Conservation (phyloP, 1,139 yeast species). For the Nadsonia commutata region DNA sequence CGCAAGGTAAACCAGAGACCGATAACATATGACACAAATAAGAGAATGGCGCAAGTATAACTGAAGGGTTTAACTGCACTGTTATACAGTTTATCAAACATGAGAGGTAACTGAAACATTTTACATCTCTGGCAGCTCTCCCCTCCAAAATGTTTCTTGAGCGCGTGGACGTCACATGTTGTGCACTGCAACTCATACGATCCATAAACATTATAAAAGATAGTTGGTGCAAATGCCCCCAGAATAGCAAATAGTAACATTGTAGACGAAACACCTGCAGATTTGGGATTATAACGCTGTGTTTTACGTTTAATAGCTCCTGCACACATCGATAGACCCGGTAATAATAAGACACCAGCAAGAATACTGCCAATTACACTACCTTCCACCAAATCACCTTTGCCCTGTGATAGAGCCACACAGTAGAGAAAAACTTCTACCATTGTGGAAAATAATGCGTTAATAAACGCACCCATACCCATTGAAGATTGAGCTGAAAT, state of each 20-base stretch:
- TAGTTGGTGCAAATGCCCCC: slow-evolving; percentile 87
- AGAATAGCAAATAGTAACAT: slow-evolving; percentile 85
- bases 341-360: slow-evolving; percentile 82
- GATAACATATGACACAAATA: slow-evolving; percentile 72
- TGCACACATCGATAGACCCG: slow-evolving; percentile 94
- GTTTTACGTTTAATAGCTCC: slow-evolving; percentile 88
- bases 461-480: slow-evolving; percentile 99
- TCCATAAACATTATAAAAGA: slow-evolving; percentile 83
- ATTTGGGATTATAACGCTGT: slow-evolving; percentile 85
- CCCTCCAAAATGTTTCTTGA: slow-evolving; percentile 4
- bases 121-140: slow-evolving; percentile 55
- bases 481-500: slow-evolving; percentile 96
- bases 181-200: slow-evolving; percentile 66
- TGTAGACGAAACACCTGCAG: slow-evolving; percentile 95
- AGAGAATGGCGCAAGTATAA: slow-evolving; percentile 59
- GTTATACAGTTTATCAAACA: slow-evolving; percentile 43
- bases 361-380: slow-evolving; percentile 90
- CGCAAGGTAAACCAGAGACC: slow-evolving; percentile 87
- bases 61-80: slow-evolving; percentile 68
- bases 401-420: slow-evolving; percentile 75
- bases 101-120: slow-evolving; percentile 61
- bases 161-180: slow-evolving; percentile 24
- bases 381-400: slow-evolving; percentile 89
- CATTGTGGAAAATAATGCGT: slow-evolving; percentile 91
- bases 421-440: slow-evolving; percentile 88